Evolutionary conservation across 2,329 filamentous ascomycete species (phyloP), one percentile per base, ranked within the genome.

Genomic region (Myriosclerotinia duriaeana): DNA sequence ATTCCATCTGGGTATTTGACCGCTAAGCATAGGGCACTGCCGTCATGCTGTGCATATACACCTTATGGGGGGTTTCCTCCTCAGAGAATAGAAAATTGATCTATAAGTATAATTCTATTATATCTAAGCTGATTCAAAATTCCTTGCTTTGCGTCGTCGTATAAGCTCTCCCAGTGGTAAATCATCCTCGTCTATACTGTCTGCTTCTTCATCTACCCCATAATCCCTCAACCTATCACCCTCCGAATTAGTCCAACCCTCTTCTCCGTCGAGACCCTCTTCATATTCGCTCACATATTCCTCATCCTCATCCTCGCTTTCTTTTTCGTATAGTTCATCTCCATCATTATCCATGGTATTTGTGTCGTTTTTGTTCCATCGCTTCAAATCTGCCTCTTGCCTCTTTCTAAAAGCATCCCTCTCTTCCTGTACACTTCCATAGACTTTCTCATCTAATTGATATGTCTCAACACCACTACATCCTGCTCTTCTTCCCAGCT

Each of bases 171-270:
- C 87, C 52, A 94, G 78, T 0, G 90, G 91, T 17, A 94, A 78
- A 72, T 93, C 87, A 69, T 87, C 84, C 53, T 83, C 81, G 69
- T 83, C 82, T 38, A 76, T 22, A 56, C 84, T 81, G 68, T 92
- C 89, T 0, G 83, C 84, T 17, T 91, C 89, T 73, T 92, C 89
- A 71, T 94, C 91, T 0, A 95, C 90, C 1, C 91, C 91, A 74
- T 88, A 95, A 73, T 95, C 91, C 53, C 84, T 82, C 60, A 95
- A 78, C 44, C 86, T 81, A 74, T 94, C 90, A 1, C 91, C 91
- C 63, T 94, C 90, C 0, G 85, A 82, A 71, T 93, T 94, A 0
- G 83, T 86, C 91, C 91, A 95, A 6, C 80, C 84, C 53, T 83
- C 82, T 72, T 85, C 81, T 6, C 83, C 85, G 70, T 82, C 80